Evolutionary conservation across 2,329 filamentous ascomycete species (phyloP), one percentile per base, ranked within the genome.

Genomic region (Phaeosphaeria sp.): DNA sequence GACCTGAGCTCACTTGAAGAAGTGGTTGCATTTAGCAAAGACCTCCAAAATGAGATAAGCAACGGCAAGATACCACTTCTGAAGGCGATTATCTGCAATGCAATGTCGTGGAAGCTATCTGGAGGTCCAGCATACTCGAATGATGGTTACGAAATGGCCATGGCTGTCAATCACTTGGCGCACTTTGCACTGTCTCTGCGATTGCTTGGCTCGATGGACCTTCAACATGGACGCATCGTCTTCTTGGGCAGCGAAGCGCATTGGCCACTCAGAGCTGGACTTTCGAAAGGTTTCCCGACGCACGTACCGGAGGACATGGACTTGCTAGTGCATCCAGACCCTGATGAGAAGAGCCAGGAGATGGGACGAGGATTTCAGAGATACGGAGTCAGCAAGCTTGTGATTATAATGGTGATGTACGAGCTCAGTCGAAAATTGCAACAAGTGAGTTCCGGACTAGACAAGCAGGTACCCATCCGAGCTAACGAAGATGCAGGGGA

Each of bases 371-470:
- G 81, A 2, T 81, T 81, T 30, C 74, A 79, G 52, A 68, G 79
- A 52, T 84, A 83, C 62, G 80, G 72, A 2, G 76, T 74, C 22
- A 76, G 78, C 0, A 83, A 82, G 61, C 61, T 79, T 15, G 79
- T 75, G 2, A 66, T 77, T 13, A 64, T 80, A 4, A 79, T 78
- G 65, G 78, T 77, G 60, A 77, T 73, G 59, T 77, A 81, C 55
- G 76, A 77, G 25, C 59, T 83, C 18, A 81, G 80, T 50, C 65
- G 66, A 30, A 54, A 67, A 3, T 54, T 79, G 20, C 52, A 73
- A 52, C 60, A 59, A 53, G 76, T 75, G 67, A 58, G 63, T 55
- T 17, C 23, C 9, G 25, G 11, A 9, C 18, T 27, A 27, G 52
- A 41, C n/a, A 4, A 39, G 11, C 15, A 39, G 17, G 6, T 15